Evolutionary conservation across 2,329 filamentous ascomycete species (phyloP).

Genomic region (Pseudocercospora cruenta): DNA sequence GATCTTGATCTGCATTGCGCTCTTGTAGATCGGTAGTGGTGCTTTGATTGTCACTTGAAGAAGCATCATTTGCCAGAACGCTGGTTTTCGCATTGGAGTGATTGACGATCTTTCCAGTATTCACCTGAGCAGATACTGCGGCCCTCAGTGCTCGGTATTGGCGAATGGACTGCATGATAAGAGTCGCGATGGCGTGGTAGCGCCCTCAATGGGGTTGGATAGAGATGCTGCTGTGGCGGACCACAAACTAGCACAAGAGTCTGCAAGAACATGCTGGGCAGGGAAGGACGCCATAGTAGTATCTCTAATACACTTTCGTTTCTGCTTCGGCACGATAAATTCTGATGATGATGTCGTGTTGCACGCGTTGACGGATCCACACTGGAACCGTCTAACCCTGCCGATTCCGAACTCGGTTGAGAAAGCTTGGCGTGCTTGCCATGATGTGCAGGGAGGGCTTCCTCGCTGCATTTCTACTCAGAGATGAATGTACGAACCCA

Average conservation of each 20-base stretch:
- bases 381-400: neutral
- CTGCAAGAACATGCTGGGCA: neutral
- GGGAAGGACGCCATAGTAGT: neutral
- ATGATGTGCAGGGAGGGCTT: neutral
- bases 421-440: neutral
- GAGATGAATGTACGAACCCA: neutral
- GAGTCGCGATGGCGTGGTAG: neutral
- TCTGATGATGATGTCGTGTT: neutral
- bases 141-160: conserved; percentile 12
- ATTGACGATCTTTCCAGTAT: conserved; percentile 19
- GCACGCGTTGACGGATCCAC: neutral
- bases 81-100: conserved; percentile 16
- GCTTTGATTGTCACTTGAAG: conserved; percentile 2
- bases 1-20: neutral
- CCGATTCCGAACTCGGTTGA: neutral
- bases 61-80: conserved; percentile 11
- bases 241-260: neutral
- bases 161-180: conserved; percentile 21
- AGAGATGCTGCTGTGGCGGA: neutral
- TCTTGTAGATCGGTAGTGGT: conserved; percentile 4
- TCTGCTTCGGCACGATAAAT: neutral
- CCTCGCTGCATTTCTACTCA: neutral
- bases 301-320: neutral
- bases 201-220: too few relatives aligned
- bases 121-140: conserved; percentile 13